Conservation (phyloP, 495 filamentous ascomycete genomes). For the Schizothecium vesticola region DNA sequence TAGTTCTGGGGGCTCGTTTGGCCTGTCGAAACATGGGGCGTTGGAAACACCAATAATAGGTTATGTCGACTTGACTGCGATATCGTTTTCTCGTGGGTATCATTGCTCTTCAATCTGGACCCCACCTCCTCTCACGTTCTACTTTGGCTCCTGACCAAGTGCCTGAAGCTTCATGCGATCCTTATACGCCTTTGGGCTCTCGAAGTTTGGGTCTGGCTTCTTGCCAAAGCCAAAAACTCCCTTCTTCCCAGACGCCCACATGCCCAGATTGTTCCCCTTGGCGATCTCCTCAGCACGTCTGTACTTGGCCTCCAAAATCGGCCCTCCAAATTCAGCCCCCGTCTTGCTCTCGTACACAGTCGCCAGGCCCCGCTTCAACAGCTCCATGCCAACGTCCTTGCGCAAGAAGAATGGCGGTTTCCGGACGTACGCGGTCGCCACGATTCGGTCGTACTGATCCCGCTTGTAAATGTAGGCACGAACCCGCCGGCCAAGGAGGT, state of each 20-base stretch:
- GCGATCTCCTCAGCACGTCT: conserved; percentile 66
- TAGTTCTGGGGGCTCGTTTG: not conserved
- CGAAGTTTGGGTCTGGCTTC: conserved; percentile 46
- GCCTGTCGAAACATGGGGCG: conserved; percentile 4
- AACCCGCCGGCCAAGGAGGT: conserved; percentile 68
- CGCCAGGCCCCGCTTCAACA: conserved; percentile 78
- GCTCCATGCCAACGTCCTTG: conserved; percentile 80
- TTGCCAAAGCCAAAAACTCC: conserved; percentile 28
- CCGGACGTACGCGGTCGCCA: conserved; percentile 78
- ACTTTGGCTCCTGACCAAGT: conserved; percentile 3
- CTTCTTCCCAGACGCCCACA: conserved; percentile 54
- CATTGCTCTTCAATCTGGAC: conserved; percentile 14
- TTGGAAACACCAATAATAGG: not conserved
- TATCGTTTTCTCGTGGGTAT: conserved; percentile 5
- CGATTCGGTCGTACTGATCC: conserved; percentile 89
- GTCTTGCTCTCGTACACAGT: conserved; percentile 88
- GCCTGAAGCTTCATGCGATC: conserved; percentile 49
- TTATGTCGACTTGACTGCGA: conserved; percentile 2
- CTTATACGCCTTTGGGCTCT: conserved; percentile 88
- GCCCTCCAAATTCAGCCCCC: conserved; percentile 78
- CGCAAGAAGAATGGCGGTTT: conserved; percentile 54
- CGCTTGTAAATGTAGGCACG: conserved; percentile 72
- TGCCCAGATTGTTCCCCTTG: conserved; percentile 60
- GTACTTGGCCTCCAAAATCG: conserved; percentile 55
- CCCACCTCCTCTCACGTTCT: not conserved